phyloP scores from a whole-genome alignment of 352 stramenopile species.

The Globisporangium irregulare region DNA sequence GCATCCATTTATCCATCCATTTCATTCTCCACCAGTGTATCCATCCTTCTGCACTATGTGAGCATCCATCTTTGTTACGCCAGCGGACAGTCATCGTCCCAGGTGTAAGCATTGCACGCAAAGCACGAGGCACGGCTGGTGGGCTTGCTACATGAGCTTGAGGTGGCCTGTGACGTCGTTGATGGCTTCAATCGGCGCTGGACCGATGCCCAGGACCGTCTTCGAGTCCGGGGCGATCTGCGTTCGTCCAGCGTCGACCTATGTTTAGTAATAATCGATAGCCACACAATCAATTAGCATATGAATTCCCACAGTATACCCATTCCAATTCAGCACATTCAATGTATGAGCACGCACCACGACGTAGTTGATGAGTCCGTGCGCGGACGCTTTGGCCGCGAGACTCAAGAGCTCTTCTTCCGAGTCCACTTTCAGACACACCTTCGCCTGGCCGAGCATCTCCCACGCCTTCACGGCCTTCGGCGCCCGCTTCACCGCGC shows the following conservation, averaged over 20 bases:
- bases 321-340: not conserved
- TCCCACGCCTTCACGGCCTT: constrained; percentile 74
- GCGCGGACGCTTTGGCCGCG: constrained; percentile 53
- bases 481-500: constrained; percentile 75
- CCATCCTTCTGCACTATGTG: not conserved
- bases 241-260: constrained; percentile 70
- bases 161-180: constrained; percentile 77
- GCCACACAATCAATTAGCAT: not conserved
- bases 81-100: not conserved
- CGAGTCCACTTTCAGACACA: constrained; percentile 84
- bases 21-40: not conserved
- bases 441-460: constrained; percentile 82
- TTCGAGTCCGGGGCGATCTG: constrained; percentile 85
- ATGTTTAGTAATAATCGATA: constrained; percentile 12
- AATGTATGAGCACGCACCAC: constrained; percentile 40
- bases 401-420: constrained; percentile 79
- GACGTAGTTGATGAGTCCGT: constrained; percentile 75
- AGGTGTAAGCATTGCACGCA: not conserved
- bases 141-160: constrained; percentile 68
- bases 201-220: constrained; percentile 81
- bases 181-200: constrained; percentile 61
- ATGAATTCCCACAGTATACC: not conserved
- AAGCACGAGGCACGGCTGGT: not conserved
- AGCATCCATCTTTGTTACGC: not conserved
- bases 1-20: not conserved